Evolutionary conservation across 2,329 filamentous ascomycete genomes (phyloP), one percentile per base, ranked within the genome.

Genomic region (Cordyceps militaris): DNA sequence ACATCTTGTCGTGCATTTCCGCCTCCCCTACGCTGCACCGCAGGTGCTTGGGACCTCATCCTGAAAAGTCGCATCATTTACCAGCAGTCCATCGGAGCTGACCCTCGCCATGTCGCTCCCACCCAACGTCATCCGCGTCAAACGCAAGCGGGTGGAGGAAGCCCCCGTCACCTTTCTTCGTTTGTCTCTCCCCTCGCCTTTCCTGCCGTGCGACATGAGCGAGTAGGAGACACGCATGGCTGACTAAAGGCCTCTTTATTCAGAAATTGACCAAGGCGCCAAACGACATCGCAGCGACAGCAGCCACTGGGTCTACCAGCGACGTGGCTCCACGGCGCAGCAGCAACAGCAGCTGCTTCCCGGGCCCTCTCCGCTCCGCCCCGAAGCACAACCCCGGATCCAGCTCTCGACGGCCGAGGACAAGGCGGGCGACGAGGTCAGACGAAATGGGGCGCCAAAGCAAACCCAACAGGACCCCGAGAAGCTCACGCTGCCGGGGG

Each of bases 101-200:
- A 16, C 13, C 11, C 3, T 54, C 51, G 50, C 42, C 51, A 84
- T 84, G 81, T 81, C 81, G 50, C 71, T 82, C 4, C 82, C 81
- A 24, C 81, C 81, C 26, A 77, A 82, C 60, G 71, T 81, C 50
- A 84, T 85, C 68, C 78, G 79, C 58, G 78, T 85, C 62, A 84
- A 84, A 74, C 80, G 82, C 65, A 84, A 84, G 71, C 78, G 79
- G 42, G 77, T 76, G 52, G 79, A 78, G 16, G 76, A 80, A 59
- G 71, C 73, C 13, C 79, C 81, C 3, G 77, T 84, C 52, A 76
- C 80, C 55, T 82, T 81, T 63, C 75, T 84, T 48, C 76, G 80
- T 84, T 65, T 61, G 78, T 71, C 19, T 6, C 40, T 28, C 32
- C 34, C 11, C n/a, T 14, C 34, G n/a, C n/a, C n/a, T n/a, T n/a